Evolutionary conservation across 2,329 filamentous ascomycete species (phyloP), one percentile per base, ranked within the genome.

Genomic region (Aspergillus fructus): DNA sequence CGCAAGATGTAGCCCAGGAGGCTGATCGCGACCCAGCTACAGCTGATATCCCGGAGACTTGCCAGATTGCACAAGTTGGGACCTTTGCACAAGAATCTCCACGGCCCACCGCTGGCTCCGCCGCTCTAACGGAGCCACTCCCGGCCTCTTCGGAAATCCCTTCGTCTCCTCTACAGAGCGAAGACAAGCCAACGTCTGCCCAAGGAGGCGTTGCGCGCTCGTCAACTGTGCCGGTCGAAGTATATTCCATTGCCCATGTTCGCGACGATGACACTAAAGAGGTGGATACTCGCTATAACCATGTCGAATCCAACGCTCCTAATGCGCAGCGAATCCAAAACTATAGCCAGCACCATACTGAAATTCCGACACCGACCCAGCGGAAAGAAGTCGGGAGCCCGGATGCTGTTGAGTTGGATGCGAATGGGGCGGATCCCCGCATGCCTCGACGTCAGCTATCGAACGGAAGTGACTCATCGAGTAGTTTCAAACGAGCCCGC

Each of bases 401-500:
- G n/a, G 40, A 49, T 11, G 15, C 21, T 55, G 49, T 52, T 41
- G 52, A 59, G 24, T 51, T 39, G 21, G 33, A 39, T 11, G 30
- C 57, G 41, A 45, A 63, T 42, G 52, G 58, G 27, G 45, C 58
- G 47, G 33, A 15, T 49, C 21, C 56, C 37, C 24, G 39, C 19
- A 50, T 37, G 5, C 72, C 85, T 8, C 76, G 78, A 56, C 82
- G 87, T 2, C 82, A 78, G 9, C 79, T 77, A 17, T 89, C 87
- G 0, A 85, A 86, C 63, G 87, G 83, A 27, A 91, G 88, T 66
- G 87, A 90, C 64, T 80, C 78, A 3, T 76, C 76, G 45, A 96
- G 90, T 74, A 96, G 91, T 70, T 96, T 96, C 77, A 89, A 85
- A 68, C 87, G 90, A 27, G 74, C 79, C 43, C 82, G 83, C 59